phyloP scores from a whole-genome alignment of 306 rosid species.

The Rosa lucieae region DNA sequence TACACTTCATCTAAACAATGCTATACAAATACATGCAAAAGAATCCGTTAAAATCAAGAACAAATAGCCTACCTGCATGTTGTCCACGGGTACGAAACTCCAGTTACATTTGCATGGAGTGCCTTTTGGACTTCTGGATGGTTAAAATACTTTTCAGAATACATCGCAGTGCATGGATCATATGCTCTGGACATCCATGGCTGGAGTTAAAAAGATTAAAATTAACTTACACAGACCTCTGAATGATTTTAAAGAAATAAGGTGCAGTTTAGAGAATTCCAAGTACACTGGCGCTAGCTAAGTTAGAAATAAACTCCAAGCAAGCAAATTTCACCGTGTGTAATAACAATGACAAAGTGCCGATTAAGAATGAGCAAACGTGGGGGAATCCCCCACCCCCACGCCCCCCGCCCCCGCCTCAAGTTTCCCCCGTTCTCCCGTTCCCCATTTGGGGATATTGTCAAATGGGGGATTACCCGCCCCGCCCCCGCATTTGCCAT shows the following conservation, averaged over 20 bases:
- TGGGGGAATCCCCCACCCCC: no score
- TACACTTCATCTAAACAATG: conserved; percentile 12
- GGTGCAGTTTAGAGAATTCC: no score
- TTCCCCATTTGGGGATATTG: no score
- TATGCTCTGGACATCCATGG: conserved; percentile 96
- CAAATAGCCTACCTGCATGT: conserved; percentile 68
- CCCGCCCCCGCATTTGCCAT: no score
- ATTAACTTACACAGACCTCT: conserved; percentile 22
- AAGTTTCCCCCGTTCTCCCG: no score
- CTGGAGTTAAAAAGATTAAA: conserved; percentile 44
- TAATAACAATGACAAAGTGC: no score
- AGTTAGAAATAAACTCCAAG: no score
- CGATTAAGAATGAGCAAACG: no score
- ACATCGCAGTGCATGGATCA: conserved; percentile 90
- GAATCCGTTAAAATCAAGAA: conserved; percentile 15
- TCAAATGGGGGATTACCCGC: no score
- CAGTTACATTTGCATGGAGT: conserved; percentile 85
- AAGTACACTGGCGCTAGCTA: no score
- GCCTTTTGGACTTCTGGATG: conserved; percentile 92
- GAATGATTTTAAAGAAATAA: not conserved
- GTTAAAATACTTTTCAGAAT: conserved; percentile 74
- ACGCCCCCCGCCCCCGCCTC: no score
- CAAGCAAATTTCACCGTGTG: no score
- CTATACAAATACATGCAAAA: conserved; percentile 5
- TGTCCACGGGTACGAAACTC: conserved; percentile 72